A percentile compares a stretch with the other conserved stretches of the same genome.
These are phyloP conservation scores for Steccherinum ochraceum DNA, from an alignment of 768 basidiomycete genomes.

Conservation along the genomic window DNA sequence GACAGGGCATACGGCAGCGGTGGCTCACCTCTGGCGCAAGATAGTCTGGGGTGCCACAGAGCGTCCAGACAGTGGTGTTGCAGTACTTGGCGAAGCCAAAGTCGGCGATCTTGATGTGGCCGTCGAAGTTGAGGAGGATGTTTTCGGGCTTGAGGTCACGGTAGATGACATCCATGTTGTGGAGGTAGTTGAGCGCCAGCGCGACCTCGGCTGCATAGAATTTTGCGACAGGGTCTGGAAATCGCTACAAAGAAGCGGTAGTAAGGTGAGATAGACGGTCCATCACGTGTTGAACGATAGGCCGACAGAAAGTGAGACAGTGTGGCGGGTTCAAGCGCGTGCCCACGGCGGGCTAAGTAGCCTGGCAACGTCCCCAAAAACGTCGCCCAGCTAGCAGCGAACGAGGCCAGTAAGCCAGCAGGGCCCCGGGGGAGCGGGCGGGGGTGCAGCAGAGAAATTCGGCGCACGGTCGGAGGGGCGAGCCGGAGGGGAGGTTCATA, in stretches of 20 bases:
- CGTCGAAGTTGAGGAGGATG: slow-evolving; percentile 87
- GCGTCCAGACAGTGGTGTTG: slow-evolving; percentile 84
- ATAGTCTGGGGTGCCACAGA: slow-evolving; percentile 95
- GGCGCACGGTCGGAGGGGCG: neutral
- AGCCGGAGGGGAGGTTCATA: neutral
- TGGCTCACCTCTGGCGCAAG: slow-evolving; percentile 80
- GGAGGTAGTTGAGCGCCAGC: slow-evolving; percentile 86
- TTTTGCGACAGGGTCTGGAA: slow-evolving; percentile 95
- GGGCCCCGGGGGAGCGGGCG: too few relatives aligned
- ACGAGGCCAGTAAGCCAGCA: too few relatives aligned
- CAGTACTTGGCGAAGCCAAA: slow-evolving; percentile 95
- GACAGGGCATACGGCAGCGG: neutral
- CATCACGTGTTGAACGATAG: neutral
- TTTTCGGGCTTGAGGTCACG: slow-evolving; percentile 98
- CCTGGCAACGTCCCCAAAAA: too few relatives aligned
- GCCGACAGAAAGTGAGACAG: neutral
- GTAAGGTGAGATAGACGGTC: slow-evolving; percentile 9
- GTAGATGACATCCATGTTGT: slow-evolving; percentile 85
- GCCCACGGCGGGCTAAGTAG: too few relatives aligned
- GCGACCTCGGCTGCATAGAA: slow-evolving; percentile 97
- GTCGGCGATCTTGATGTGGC: slow-evolving; percentile 95
- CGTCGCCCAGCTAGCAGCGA: too few relatives aligned
- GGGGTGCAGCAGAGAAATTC: neutral
- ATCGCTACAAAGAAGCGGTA: slow-evolving; percentile 47
- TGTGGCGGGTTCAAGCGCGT: neutral